Conservation (phyloP, 2,329 filamentous ascomycete genomes). For the Fusarium mundagurra region DNA sequence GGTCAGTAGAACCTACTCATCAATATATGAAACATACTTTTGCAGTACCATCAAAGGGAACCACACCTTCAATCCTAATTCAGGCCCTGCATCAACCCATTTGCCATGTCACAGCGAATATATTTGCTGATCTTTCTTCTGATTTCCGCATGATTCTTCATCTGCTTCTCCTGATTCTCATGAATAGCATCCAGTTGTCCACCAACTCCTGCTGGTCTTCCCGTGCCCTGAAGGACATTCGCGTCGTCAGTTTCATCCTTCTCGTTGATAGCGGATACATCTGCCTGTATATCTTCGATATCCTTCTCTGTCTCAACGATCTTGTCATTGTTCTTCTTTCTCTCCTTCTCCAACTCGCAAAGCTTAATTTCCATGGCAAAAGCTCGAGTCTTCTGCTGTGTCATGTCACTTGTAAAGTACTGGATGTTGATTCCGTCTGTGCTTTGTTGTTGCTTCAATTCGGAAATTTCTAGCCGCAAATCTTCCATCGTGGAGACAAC, state of each 20-base stretch:
- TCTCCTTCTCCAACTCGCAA: not conserved
- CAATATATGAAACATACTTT: not conserved
- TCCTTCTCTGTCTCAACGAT: not conserved
- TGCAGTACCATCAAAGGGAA: fast-evolving
- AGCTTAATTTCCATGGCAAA: not conserved
- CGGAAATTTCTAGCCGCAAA: not conserved
- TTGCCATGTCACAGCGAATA: not conserved
- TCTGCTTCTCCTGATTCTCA: not conserved
- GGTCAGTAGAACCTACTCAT: not conserved
- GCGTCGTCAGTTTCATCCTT: not conserved
- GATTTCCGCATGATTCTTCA: not conserved
- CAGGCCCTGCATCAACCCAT: not conserved
- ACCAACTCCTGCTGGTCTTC: not conserved
- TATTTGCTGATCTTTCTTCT: not conserved
- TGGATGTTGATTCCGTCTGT: not conserved
- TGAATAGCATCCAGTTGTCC: not conserved
- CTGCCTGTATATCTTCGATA: not conserved
- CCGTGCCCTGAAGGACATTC: not conserved
- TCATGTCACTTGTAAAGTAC: fast-evolving
- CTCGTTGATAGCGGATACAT: fast-evolving
- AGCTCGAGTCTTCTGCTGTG: too few relatives aligned
- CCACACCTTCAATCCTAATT: not conserved
- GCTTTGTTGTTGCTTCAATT: not conserved
- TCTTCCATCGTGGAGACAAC: not conserved
- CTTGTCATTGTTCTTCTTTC: fast-evolving